Evolutionary conservation across 2,329 filamentous ascomycete species (phyloP).

Genomic region (Ophioceras dolichostomum): DNA sequence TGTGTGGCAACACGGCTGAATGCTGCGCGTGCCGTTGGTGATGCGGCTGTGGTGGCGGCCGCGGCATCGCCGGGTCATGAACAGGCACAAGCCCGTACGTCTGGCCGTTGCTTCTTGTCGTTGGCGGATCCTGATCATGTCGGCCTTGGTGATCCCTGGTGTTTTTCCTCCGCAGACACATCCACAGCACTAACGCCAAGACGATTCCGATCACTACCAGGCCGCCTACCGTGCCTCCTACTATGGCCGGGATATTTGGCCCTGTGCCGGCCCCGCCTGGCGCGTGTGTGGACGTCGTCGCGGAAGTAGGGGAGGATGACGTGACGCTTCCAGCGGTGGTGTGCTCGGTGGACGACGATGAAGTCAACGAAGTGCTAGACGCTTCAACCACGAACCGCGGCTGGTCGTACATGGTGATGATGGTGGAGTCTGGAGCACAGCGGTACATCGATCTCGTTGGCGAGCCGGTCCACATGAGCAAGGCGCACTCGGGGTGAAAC

Average conservation of each 20-base stretch:
- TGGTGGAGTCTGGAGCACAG: constrained; percentile 15
- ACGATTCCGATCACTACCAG: constrained; percentile 5
- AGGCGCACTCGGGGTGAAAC: constrained; percentile 19
- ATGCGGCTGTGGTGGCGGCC: not conserved
- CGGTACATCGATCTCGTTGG: constrained; percentile 22
- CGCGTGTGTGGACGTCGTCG: not conserved
- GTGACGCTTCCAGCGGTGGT: constrained; percentile 1
- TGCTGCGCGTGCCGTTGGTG: not conserved
- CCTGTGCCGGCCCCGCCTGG: not conserved
- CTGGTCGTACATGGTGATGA: constrained; percentile 20
- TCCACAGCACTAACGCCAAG: not conserved
- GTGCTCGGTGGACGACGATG: constrained; percentile 2
- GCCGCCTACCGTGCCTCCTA: constrained; percentile 18
- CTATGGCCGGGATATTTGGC: constrained; percentile 14
- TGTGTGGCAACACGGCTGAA: too few species aligned
- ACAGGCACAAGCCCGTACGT: not conserved
- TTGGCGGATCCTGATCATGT: not conserved
- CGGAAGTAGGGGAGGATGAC: not conserved
- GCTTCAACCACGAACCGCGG: constrained; percentile 21
- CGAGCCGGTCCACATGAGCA: constrained; percentile 22
- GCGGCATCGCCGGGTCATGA: not conserved
- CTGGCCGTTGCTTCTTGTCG: not conserved
- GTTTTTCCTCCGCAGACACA: not conserved
- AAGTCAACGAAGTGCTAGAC: constrained; percentile 1
- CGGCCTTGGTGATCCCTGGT: too few species aligned